Conservation (phyloP, 257 asterid species). For the Mentha longifolia region DNA sequence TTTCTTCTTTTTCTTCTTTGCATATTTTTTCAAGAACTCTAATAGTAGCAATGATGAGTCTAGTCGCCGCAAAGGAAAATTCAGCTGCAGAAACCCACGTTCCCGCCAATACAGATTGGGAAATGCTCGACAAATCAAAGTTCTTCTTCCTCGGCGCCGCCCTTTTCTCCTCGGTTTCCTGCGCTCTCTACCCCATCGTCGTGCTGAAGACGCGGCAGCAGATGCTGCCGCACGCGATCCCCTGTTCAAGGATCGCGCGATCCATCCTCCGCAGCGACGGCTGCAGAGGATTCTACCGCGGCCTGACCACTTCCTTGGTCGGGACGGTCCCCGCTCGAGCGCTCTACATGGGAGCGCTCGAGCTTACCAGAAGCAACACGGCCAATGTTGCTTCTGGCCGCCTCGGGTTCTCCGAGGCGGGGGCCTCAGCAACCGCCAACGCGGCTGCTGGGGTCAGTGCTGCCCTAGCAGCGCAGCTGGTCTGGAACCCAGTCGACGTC, state of each 20-base stretch:
- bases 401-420: conserved; percentile 63
- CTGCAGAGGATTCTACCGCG: conserved; percentile 75
- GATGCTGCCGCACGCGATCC: no score
- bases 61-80: no score
- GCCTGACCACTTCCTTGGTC: conserved; percentile 80
- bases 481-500: conserved; percentile 96
- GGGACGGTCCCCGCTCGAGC: no score
- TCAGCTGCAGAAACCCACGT: no score
- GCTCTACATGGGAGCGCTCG: no score
- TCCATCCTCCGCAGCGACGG: conserved; percentile 72
- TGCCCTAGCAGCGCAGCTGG: conserved; percentile 93
- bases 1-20: no score
- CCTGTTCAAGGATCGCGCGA: conserved; percentile 64
- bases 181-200: no score
- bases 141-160: no score
- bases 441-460: conserved; percentile 91
- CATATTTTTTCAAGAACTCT: no score
- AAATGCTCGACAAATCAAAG: conserved; percentile 93
- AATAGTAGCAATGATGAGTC: no score
- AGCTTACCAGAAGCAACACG: conserved; percentile 78
- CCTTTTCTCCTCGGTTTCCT: no score
- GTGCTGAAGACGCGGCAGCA: no score
- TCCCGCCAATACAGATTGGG: conserved; percentile 84
- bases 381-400: conserved; percentile 53
- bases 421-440: conserved; percentile 74